Conservation (phyloP, 306 rosid species). For the Alnus rubra region DNA sequence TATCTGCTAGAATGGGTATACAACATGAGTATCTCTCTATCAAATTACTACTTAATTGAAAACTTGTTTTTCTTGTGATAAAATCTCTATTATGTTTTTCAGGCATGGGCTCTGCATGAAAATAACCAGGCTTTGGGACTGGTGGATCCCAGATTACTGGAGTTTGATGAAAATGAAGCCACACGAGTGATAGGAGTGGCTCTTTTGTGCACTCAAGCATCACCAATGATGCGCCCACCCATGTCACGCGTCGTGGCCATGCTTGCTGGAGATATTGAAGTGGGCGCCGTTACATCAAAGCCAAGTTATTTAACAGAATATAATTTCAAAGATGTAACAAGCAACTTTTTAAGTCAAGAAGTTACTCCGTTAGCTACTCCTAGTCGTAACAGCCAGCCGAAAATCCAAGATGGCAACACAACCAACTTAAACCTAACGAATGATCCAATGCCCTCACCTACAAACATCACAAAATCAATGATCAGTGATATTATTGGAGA, state of each 20-base stretch:
- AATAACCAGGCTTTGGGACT: constrained; percentile 38
- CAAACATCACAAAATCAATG: not conserved
- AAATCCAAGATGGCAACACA: constrained; percentile 31
- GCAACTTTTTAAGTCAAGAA: constrained; percentile 16
- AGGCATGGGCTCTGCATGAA: constrained; percentile 75
- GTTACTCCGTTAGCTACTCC: constrained; percentile 32
- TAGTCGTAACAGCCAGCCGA: constrained; percentile 31
- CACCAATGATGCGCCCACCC: constrained; percentile 57
- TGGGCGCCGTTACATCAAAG: constrained; percentile 42
- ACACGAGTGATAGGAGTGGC: constrained; percentile 50
- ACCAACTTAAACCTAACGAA: not conserved
- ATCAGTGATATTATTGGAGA: not conserved
- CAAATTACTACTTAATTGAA: not conserved
- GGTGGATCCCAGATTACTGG: constrained; percentile 45
- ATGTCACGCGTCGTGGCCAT: constrained; percentile 77
- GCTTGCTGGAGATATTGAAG: constrained; percentile 67
- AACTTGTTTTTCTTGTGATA: not conserved
- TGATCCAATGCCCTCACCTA: constrained; percentile 28
- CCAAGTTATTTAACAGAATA: constrained; percentile 68
- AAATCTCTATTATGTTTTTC: not conserved
- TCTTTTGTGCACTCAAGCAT: constrained; percentile 66
- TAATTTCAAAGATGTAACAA: constrained; percentile 51
- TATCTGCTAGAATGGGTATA: constrained; percentile 82
- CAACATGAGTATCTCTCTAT: not conserved
- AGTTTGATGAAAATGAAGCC: constrained; percentile 46